Percentiles rank a stretch among this genome's conserved stretches.
These are phyloP conservation scores for Erythrobasidium hasegawianum DNA, from an alignment of 1,284 basidiomycete species.

Conservation along the genomic window DNA sequence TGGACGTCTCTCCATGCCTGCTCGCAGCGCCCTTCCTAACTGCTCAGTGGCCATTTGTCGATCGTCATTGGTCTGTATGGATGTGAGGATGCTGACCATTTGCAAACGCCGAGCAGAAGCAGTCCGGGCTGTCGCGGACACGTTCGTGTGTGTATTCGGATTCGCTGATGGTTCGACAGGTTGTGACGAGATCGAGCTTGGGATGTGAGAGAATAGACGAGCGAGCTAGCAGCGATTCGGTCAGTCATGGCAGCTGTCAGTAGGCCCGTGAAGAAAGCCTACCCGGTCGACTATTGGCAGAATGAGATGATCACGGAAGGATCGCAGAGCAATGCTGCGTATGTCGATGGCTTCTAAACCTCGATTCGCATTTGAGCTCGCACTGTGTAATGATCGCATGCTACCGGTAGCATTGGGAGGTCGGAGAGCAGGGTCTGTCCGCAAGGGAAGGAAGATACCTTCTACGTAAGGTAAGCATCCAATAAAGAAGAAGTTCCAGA, in stretches of 20 bases:
- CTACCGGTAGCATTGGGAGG: conserved; percentile 38
- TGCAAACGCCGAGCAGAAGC: conserved; percentile 39
- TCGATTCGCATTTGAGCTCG: conserved; percentile 53
- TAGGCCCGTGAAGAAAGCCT: neutral
- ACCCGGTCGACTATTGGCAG: conserved; percentile 38
- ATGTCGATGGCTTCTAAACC: conserved; percentile 61
- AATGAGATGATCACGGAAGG: conserved; percentile 65
- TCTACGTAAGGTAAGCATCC: conserved; percentile 85
- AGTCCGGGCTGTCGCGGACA: conserved; percentile 10
- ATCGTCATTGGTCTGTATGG: conserved; percentile 47
- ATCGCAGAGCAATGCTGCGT: conserved; percentile 68
- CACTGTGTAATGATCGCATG: conserved; percentile 39
- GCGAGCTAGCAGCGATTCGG: conserved; percentile 10
- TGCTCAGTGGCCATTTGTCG: conserved; percentile 47
- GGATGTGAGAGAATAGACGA: conserved; percentile 3
- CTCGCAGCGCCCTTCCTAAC: conserved; percentile 44
- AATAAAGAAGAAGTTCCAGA: conserved; percentile 93
- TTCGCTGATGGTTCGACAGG: conserved; percentile 23
- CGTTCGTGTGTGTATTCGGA: conserved; percentile 11
- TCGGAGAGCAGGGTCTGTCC: conserved; percentile 42
- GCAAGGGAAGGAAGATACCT: conserved; percentile 55
- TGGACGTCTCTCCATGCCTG: conserved; percentile 16
- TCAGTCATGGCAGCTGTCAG: neutral
- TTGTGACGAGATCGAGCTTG: conserved; percentile 6
- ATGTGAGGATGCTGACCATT: conserved; percentile 46